A percentile compares a stretch with the other conserved stretches of the same genome.
Evolutionary conservation across 306 rosid genomes (phyloP).

Genomic region (Cicer yamashitae): DNA sequence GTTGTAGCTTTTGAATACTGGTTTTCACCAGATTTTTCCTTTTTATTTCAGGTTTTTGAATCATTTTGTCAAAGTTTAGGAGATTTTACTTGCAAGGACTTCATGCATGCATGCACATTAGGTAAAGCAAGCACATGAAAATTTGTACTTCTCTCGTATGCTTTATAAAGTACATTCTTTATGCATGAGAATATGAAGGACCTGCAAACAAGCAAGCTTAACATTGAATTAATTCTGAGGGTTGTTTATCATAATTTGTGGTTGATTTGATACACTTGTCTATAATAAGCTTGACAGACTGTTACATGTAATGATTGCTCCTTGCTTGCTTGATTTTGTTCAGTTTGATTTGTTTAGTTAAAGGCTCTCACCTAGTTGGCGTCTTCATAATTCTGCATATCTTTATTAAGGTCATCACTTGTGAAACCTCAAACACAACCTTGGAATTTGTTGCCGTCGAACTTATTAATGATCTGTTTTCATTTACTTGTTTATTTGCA

Average conservation of each 20-base stretch:
- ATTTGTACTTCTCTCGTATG: slow-evolving; percentile 2
- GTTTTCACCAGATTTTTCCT: slow-evolving; percentile 23
- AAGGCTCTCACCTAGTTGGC: neutral
- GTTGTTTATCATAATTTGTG: slow-evolving; percentile 12
- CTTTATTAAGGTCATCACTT: neutral
- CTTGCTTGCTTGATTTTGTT: neutral
- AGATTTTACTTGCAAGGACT: slow-evolving; percentile 57
- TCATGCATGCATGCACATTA: slow-evolving; percentile 70
- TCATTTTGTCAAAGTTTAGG: slow-evolving; percentile 45
- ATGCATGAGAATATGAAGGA: slow-evolving; percentile 10
- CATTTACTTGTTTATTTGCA: slow-evolving; percentile 7
- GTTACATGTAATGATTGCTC: neutral
- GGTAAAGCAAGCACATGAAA: slow-evolving; percentile 55
- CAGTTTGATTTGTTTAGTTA: neutral
- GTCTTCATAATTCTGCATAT: neutral
- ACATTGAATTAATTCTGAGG: slow-evolving; percentile 13
- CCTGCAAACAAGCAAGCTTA: slow-evolving; percentile 11
- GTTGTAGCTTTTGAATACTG: slow-evolving; percentile 27
- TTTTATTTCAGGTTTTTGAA: slow-evolving; percentile 62
- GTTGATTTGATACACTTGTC: slow-evolving; percentile 10
- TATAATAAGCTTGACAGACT: slow-evolving; percentile 11
- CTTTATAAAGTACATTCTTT: neutral
- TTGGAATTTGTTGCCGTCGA: neutral
- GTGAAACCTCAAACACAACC: slow-evolving; percentile 4
- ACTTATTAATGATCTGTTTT: neutral